Evolutionary conservation across 2,329 filamentous ascomycete species (phyloP).

Genomic region (Alternaria metachromatica): DNA sequence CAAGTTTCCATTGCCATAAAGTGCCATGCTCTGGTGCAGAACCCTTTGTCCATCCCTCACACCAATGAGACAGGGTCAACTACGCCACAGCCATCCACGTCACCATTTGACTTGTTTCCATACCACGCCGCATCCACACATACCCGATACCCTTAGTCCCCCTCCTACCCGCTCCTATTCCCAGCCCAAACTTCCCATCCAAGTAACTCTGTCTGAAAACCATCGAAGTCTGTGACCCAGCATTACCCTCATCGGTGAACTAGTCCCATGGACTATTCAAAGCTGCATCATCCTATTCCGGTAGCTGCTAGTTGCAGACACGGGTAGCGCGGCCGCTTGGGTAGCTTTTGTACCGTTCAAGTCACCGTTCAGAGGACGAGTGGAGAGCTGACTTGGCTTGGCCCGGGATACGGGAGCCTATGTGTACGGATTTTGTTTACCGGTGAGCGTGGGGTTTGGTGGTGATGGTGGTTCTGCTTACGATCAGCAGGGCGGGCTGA

Average conservation of each 20-base stretch:
- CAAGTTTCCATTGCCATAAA: not conserved
- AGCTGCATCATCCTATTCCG: not conserved
- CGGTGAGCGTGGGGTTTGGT: not conserved
- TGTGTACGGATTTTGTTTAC: not conserved
- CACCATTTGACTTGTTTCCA: not conserved
- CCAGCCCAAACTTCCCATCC: slow-evolving; percentile 13
- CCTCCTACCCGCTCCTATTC: not conserved
- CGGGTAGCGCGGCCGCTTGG: not conserved
- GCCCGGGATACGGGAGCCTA: not conserved
- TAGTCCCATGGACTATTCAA: not conserved
- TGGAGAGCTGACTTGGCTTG: not conserved
- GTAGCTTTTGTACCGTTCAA: not conserved
- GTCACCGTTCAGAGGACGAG: not conserved
- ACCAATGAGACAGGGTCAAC: not conserved
- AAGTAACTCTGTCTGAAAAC: slow-evolving; percentile 3
- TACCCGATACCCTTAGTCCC: not conserved
- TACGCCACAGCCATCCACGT: not conserved
- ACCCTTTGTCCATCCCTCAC: not conserved
- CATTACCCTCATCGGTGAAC: slow-evolving; percentile 15
- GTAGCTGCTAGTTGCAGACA: not conserved
- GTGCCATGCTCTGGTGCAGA: not conserved
- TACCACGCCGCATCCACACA: not conserved
- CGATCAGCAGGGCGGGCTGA: not conserved
- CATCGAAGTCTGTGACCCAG: slow-evolving; percentile 11
- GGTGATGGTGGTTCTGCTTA: not conserved